Evolutionary conservation across 2,329 filamentous ascomycete species (phyloP), one percentile per base, ranked within the genome.

Genomic region (Phyllosticta citrichinensis): DNA sequence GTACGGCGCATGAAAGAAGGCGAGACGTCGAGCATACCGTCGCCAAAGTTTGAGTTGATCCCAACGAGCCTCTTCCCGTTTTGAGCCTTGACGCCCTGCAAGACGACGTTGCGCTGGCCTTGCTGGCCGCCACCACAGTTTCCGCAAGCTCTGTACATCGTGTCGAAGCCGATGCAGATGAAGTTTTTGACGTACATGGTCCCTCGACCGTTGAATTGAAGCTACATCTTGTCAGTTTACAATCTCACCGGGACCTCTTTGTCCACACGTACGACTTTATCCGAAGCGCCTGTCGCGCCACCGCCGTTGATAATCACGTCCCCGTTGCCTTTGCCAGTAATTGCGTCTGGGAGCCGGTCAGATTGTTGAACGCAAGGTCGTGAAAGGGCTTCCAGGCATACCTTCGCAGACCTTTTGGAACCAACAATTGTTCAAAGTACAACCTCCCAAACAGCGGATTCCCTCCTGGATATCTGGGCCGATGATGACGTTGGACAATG

Each of bases 401-500:
- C 62, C 75, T 63, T 77, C 75, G 64, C 75, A 77, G 19, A 70
- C 67, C 57, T 70, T 66, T 4, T 62, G 63, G 67, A 66, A 70
- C 69, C 68, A 71, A 20, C 69, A 64, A 40, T 68, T 68, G 63
- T 73, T 74, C 25, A 80, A 67, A 5, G 74, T 78, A 68, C 79
- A 81, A 14, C 75, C 70, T 30, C 77, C 79, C 59, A 76, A 68
- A 68, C 80, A 82, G 70, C 82, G 79, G 25, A 82, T 75, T 55
- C 77, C 78, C 66, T 80, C 78, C 20, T 75, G 70, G 63, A 79
- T 73, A 53, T 75, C 73, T 25, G 71, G 68, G 8, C 78, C 77
- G 58, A 80, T 79, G 66, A 80, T 79, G 66, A 77, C 77, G 64
- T 80, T 80, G 63, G 73, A 75, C 30, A 80, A 68, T 24, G 74